Evolutionary conservation across 192 early-diverging fungal genomes (phyloP).

Genomic region (Umbelopsis isabellina): DNA sequence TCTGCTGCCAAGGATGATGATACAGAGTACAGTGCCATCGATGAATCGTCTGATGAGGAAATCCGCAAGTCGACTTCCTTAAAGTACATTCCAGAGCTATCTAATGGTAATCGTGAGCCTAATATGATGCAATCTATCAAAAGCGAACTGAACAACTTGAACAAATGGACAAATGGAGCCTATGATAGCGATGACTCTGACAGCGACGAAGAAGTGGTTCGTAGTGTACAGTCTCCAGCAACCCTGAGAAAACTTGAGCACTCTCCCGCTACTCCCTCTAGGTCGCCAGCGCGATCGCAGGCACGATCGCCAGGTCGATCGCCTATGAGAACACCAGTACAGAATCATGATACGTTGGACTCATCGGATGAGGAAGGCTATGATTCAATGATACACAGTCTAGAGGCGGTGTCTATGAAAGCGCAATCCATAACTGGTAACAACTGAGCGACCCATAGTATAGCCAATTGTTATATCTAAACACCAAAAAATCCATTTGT

Average conservation of each 20-base stretch:
- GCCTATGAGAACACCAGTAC: neutral
- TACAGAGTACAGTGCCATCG: slow-evolving; percentile 10
- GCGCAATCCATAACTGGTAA: slow-evolving; percentile 11
- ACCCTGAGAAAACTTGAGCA: neutral
- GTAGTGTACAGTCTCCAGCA: neutral
- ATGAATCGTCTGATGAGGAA: slow-evolving; percentile 15
- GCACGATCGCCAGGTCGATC: slow-evolving; percentile 15
- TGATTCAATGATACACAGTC: slow-evolving; percentile 17
- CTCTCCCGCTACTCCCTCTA: slow-evolving; percentile 2
- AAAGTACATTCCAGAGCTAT: neutral
- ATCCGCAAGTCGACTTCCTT: neutral
- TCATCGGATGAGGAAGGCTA: slow-evolving; percentile 16
- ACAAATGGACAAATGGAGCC: slow-evolving; percentile 1
- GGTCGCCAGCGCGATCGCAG: slow-evolving; percentile 19
- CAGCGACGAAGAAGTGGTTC: slow-evolving; percentile 4
- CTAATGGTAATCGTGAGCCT: neutral
- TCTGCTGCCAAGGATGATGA: neutral
- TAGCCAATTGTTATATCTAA: neutral
- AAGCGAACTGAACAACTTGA: neutral
- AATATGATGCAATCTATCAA: slow-evolving; percentile 13
- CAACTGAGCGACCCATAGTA: neutral
- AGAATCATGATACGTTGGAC: neutral
- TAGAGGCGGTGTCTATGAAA: slow-evolving; percentile 16
- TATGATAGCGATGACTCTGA: slow-evolving; percentile 2
- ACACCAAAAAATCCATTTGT: neutral